Conservation (phyloP, 2,329 filamentous ascomycete genomes). For the Microcyclospora pomicola region DNA sequence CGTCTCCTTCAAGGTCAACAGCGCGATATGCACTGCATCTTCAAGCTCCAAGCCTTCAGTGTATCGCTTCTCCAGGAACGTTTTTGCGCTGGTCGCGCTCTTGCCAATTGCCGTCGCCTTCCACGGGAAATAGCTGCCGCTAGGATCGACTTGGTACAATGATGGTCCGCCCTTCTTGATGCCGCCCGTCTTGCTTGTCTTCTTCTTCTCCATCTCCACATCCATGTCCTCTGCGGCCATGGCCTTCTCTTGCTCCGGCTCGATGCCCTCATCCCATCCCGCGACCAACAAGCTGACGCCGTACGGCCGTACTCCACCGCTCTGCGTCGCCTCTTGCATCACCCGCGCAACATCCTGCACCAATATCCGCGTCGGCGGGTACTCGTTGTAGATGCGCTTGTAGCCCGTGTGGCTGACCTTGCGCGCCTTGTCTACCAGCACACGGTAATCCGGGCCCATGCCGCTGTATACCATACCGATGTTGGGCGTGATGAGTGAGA, state of each 20-base stretch:
- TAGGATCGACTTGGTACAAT: conserved; percentile 98
- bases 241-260: conserved; percentile 63
- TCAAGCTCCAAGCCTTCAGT: conserved; percentile 93
- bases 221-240: conserved; percentile 41
- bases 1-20: conserved; percentile 95
- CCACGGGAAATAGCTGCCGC: conserved; percentile 97
- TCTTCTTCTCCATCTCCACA: conserved; percentile 48
- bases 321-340: conserved; percentile 98
- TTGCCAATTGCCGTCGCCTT: conserved; percentile 99
- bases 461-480: conserved; percentile 99
- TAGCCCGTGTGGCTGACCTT: conserved; percentile 97
- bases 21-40: conserved; percentile 94
- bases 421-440: conserved; percentile 91
- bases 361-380: conserved; percentile 97
- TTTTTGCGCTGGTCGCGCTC: conserved; percentile 96
- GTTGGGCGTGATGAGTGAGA: conserved; percentile 95
- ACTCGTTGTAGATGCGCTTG: conserved; percentile 99
- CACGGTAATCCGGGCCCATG: conserved; percentile 97
- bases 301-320: conserved; percentile 90
- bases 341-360: conserved; percentile 95
- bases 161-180: conserved; percentile 93
- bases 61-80: conserved; percentile 97
- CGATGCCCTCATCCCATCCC: conserved; percentile 93
- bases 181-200: conserved; percentile 77
- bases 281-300: conserved; percentile 91